Evolutionary conservation across 2,329 filamentous ascomycete genomes (phyloP).

Genomic region (Fusarium sp.): DNA sequence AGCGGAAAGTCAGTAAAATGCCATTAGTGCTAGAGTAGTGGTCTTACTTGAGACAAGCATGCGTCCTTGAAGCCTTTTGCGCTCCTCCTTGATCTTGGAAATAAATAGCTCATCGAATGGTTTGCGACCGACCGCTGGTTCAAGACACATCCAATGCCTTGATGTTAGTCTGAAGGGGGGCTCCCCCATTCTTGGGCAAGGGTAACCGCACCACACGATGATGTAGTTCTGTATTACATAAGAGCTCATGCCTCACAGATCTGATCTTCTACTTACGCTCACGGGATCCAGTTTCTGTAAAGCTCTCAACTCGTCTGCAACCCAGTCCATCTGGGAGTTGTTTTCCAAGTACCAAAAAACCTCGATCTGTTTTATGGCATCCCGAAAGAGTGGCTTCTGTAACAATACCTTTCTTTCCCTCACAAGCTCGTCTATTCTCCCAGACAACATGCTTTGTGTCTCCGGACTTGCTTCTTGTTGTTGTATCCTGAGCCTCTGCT

Average conservation of each 20-base stretch:
- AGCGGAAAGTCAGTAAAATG: not conserved
- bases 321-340: conserved; percentile 9
- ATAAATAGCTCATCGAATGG: conserved; percentile 1
- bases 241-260: not conserved
- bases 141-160: conserved; percentile 7
- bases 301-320: not conserved
- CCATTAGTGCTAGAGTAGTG: not conserved
- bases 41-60: conserved; percentile 6
- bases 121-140: not conserved
- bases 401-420: not conserved
- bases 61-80: not conserved
- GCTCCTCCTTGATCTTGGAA: conserved; percentile 5
- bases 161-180: not conserved
- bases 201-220: conserved; percentile 11
- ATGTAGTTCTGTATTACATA: conserved; percentile 2
- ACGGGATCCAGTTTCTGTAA: conserved; percentile 1
- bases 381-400: conserved; percentile 1
- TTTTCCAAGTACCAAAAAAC: conserved; percentile 14
- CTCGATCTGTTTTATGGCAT: not conserved
- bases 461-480: not conserved
- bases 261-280: not conserved
- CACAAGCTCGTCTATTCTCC: not conserved
- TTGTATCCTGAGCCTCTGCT: not conserved
- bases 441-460: not conserved
- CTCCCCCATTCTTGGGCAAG: not conserved